Conservation (phyloP, 768 basidiomycete genomes). For the Gloeophyllum trabeum region DNA sequence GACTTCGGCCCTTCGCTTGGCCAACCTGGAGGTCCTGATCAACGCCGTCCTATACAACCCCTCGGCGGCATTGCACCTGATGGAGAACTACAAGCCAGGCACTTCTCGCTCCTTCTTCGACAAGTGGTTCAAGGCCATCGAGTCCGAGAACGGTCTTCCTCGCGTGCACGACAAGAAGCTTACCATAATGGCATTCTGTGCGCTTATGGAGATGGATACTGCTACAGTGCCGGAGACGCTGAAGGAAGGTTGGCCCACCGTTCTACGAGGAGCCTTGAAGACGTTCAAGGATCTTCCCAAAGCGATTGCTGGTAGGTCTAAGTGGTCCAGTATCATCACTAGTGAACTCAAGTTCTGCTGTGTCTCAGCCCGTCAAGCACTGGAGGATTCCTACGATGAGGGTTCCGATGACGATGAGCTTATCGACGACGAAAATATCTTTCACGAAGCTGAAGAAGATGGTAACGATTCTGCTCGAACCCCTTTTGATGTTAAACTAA, state of each 20-base stretch:
- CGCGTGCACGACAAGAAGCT: constrained; percentile 90
- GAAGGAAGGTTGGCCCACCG: constrained; percentile 64
- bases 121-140: constrained; percentile 73
- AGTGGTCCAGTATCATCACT: background rate
- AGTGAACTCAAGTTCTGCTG: too few species aligned
- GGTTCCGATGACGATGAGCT: constrained; percentile 30
- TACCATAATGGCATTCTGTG: constrained; percentile 63
- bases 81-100: constrained; percentile 52
- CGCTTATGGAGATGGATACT: constrained; percentile 62
- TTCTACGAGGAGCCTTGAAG: constrained; percentile 57
- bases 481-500: constrained; percentile 4
- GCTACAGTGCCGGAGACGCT: constrained; percentile 43
- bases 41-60: constrained; percentile 82
- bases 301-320: constrained; percentile 56
- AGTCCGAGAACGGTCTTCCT: constrained; percentile 44
- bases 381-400: constrained; percentile 39
- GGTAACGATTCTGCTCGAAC: constrained; percentile 18
- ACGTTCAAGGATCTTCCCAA: constrained; percentile 72
- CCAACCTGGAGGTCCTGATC: constrained; percentile 76
- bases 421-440: constrained; percentile 34
- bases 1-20: constrained; percentile 55
- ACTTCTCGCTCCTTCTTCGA: constrained; percentile 70
- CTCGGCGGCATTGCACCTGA: constrained; percentile 59
- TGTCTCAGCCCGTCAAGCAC: constrained; percentile 40
- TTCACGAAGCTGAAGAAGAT: constrained; percentile 62